Conservation (phyloP, 345 rosid genomes). For the Litchi chinensis region DNA sequence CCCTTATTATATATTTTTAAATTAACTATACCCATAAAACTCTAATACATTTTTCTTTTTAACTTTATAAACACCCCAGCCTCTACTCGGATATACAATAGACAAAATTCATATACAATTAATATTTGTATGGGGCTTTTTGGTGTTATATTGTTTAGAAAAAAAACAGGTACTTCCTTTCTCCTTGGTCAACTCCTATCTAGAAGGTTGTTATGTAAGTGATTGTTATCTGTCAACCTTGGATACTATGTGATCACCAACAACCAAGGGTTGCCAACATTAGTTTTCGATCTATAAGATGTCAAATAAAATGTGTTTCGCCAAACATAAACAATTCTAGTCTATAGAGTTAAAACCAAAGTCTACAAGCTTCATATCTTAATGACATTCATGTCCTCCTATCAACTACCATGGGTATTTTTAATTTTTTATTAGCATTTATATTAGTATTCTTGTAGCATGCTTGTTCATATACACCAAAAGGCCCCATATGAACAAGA, state of each 20-base stretch:
- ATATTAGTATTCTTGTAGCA: neutral
- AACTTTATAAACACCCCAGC: too few relatives aligned
- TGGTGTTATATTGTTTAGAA: conserved; percentile 98
- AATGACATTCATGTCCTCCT: neutral
- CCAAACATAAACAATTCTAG: neutral
- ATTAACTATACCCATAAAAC: too few relatives aligned
- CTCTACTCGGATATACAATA: too few relatives aligned
- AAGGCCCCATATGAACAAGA: too few relatives aligned
- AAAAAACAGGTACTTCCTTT: conserved; percentile 71
- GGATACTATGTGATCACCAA: neutral
- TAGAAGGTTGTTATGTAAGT: neutral
- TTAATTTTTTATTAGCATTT: too few relatives aligned
- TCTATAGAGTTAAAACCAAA: neutral
- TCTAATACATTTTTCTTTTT: too few relatives aligned
- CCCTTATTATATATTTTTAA: too few relatives aligned
- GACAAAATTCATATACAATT: too few relatives aligned
- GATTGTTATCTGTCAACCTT: conserved; percentile 3
- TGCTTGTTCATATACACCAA: neutral
- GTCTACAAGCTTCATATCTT: neutral
- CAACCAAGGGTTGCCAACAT: neutral
- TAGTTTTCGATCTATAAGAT: conserved; percentile 4
- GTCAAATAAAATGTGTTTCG: neutral
- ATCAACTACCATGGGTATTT: neutral
- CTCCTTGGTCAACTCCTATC: neutral
- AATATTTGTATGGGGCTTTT: conserved; percentile 97